phyloP scores from a whole-genome alignment of 108 stramenopile species.

The Cylindrotheca closterium region DNA sequence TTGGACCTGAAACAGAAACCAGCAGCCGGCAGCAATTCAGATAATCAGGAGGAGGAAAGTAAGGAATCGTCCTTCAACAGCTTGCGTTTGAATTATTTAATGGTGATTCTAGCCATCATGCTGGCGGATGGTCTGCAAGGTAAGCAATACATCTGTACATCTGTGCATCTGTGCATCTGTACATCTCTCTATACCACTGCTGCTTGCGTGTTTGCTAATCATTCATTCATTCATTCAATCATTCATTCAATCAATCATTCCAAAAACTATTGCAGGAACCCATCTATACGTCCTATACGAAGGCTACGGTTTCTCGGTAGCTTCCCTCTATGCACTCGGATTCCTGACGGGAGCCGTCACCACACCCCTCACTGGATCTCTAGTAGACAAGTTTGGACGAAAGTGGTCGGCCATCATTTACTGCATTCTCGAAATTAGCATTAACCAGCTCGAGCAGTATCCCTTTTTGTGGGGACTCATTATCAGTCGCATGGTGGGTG shows the following conservation, averaged over 20 bases:
- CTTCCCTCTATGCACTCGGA: slow-evolving; percentile 57
- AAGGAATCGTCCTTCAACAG: slow-evolving; percentile 27
- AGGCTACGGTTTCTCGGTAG: slow-evolving; percentile 65
- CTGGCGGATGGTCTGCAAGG: slow-evolving; percentile 71
- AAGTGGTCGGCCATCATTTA: slow-evolving; percentile 74
- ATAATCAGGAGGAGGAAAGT: too few relatives aligned
- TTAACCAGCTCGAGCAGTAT: slow-evolving; percentile 69
- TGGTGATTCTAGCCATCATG: slow-evolving; percentile 57
- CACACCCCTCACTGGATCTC: slow-evolving; percentile 72
- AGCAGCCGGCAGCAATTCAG: too few relatives aligned
- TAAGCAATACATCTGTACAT: too few relatives aligned
- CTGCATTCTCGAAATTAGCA: slow-evolving; percentile 72
- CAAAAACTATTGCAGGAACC: slow-evolving; percentile 38
- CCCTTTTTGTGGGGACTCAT: slow-evolving; percentile 57
- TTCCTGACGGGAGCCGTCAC: slow-evolving; percentile 60
- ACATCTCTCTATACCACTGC: neutral
- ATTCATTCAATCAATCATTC: neutral
- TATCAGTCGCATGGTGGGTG: slow-evolving; percentile 75
- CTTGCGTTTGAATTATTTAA: slow-evolving; percentile 52
- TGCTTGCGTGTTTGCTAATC: neutral
- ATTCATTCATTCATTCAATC: slow-evolving; percentile 3
- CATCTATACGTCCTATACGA: slow-evolving; percentile 70
- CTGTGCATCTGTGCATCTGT: neutral
- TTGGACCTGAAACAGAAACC: too few relatives aligned
- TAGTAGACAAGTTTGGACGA: slow-evolving; percentile 77